Conservation (phyloP, 2,329 filamentous ascomycete genomes). For the Aspergillus piperis region DNA sequence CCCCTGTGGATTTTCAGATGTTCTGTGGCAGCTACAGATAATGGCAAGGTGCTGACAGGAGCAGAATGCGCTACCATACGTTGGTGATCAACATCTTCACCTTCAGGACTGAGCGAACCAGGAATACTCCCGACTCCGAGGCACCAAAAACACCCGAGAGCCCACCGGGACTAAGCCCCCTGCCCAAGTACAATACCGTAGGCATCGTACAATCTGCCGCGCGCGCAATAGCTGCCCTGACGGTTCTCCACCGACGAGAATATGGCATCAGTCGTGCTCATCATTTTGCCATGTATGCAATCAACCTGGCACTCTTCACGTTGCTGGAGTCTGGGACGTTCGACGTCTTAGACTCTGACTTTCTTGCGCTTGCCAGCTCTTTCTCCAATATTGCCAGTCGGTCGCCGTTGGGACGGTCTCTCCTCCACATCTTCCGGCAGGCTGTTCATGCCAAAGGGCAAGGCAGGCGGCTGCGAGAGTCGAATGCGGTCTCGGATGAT, state of each 20-base stretch:
- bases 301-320: constrained; percentile 41
- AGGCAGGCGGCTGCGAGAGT: constrained; percentile 29
- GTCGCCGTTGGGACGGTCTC: constrained; percentile 34
- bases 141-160: constrained; percentile 34
- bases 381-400: constrained; percentile 38
- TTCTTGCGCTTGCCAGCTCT: constrained; percentile 36
- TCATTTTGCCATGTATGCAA: constrained; percentile 41
- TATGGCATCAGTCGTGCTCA: constrained; percentile 39
- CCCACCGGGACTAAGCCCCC: constrained; percentile 20
- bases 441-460: constrained; percentile 35
- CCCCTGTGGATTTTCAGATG: no score
- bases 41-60: neutral
- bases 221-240: constrained; percentile 32
- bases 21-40: no score
- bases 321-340: constrained; percentile 33
- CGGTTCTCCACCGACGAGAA: constrained; percentile 34
- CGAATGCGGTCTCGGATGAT: constrained; percentile 29
- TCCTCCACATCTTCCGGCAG: constrained; percentile 41
- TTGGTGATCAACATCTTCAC: constrained; percentile 40
- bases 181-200: constrained; percentile 23
- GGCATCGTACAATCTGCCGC: constrained; percentile 33
- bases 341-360: constrained; percentile 38
- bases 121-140: constrained; percentile 19
- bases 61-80: constrained; percentile 39
- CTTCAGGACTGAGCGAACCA: constrained; percentile 26